Evolutionary conservation across 202 grass and related monocot genomes (phyloP).

Genomic region (Zoysia matrella): DNA sequence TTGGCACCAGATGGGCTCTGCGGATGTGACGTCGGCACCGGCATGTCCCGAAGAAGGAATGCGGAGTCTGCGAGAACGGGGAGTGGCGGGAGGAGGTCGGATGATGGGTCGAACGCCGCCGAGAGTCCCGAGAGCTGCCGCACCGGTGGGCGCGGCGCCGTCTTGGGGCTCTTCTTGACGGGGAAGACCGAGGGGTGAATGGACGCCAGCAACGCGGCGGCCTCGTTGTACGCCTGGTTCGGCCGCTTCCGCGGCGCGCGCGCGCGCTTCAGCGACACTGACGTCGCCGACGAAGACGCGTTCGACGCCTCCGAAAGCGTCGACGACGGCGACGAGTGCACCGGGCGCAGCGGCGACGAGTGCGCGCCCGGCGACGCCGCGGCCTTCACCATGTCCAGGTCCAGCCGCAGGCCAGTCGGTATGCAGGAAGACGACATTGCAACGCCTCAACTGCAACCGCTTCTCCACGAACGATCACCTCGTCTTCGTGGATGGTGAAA

Average conservation of each 20-base stretch:
- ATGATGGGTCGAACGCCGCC: conserved; percentile 42
- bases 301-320: conserved; percentile 69
- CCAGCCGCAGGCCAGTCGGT: conserved; percentile 60
- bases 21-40: conserved; percentile 21
- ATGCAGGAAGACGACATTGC: conserved; percentile 68
- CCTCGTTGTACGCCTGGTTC: conserved; percentile 97
- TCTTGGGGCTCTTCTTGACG: conserved; percentile 66
- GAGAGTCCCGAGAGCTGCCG: conserved; percentile 24
- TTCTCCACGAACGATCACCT: conserved; percentile 9
- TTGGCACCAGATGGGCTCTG: conserved; percentile 45
- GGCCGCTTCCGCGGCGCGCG: conserved; percentile 83
- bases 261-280: conserved; percentile 71
- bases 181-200: conserved; percentile 86
- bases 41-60: conserved; percentile 67
- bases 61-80: conserved; percentile 58
- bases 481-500: neutral
- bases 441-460: conserved; percentile 7
- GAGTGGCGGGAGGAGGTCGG: conserved; percentile 68
- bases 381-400: conserved; percentile 79
- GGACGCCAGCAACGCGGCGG: conserved; percentile 87
- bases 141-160: conserved; percentile 23
- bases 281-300: conserved; percentile 65
- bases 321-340: conserved; percentile 77
- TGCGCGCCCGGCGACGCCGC: conserved; percentile 57
- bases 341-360: conserved; percentile 58